phyloP scores from a whole-genome alignment of 176 grass and related monocot genomes.

The Bothriochloa decipiens region DNA sequence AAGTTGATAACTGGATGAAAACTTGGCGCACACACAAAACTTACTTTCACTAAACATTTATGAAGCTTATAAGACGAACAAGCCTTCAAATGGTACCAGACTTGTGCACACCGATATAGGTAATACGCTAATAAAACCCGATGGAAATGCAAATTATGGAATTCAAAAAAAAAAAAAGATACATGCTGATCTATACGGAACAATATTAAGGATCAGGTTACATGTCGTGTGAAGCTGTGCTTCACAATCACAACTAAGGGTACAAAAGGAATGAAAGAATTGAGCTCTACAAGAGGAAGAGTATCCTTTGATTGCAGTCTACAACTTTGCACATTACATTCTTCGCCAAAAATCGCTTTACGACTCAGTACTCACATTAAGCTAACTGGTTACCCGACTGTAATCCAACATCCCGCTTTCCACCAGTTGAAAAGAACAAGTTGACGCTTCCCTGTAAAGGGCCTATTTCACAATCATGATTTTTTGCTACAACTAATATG shows the following conservation, averaged over 20 bases:
- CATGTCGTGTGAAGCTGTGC: neutral
- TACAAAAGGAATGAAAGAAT: constrained; percentile 86
- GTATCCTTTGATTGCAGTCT: constrained; percentile 46
- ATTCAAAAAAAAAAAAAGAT: neutral
- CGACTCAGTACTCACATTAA: constrained; percentile 39
- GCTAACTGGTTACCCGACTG: constrained; percentile 27
- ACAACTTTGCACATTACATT: constrained; percentile 62
- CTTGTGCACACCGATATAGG: neutral
- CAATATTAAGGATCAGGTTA: neutral
- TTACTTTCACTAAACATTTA: neutral
- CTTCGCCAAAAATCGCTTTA: constrained; percentile 47
- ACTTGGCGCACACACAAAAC: neutral
- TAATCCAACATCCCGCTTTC: constrained; percentile 34
- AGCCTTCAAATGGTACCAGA: neutral
- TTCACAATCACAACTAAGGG: constrained; percentile 30
- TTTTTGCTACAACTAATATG: constrained; percentile 68
- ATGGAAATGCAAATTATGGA: neutral
- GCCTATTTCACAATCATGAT: constrained; percentile 45
- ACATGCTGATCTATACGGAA: neutral
- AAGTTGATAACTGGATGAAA: neutral
- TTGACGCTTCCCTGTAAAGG: constrained; percentile 38
- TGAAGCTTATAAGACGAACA: neutral
- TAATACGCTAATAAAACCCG: neutral
- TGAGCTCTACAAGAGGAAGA: constrained; percentile 53
- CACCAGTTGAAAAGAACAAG: constrained; percentile 45